Percentiles rank a stretch among this genome's conserved stretches.
phyloP scores from a whole-genome alignment of 2,329 filamentous ascomycete genomes.

The Neofusicoccum ribis region DNA sequence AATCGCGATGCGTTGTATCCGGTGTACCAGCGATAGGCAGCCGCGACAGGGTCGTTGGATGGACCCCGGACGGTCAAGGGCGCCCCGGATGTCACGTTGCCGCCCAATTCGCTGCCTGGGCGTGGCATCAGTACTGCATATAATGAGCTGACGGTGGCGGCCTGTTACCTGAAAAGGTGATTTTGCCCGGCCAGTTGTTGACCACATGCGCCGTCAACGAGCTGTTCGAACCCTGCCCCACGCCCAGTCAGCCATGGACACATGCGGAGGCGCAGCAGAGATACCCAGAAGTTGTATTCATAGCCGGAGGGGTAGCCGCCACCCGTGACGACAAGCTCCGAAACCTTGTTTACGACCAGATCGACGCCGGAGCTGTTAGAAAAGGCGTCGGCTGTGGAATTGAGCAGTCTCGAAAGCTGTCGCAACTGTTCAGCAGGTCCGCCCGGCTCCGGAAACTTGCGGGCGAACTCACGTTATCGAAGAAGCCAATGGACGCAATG shows the following conservation, averaged over 20 bases:
- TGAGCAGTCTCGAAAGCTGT: constrained; percentile 47
- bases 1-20: constrained; percentile 26
- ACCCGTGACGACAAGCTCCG: constrained; percentile 55
- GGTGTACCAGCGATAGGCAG: constrained; percentile 28
- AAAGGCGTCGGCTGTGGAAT: constrained; percentile 44
- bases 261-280: neutral
- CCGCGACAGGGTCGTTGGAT: constrained; percentile 25
- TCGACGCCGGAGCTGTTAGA: constrained; percentile 43
- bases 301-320: constrained; percentile 50
- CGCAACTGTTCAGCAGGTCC: neutral
- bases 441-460: neutral
- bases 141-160: neutral
- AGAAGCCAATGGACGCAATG: constrained; percentile 49
- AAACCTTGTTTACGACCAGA: constrained; percentile 48
- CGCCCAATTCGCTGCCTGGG: constrained; percentile 47
- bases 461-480: constrained; percentile 39
- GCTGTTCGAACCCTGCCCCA: constrained; percentile 36
- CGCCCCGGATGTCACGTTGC: constrained; percentile 42
- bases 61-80: constrained; percentile 32
- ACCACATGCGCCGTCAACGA: constrained; percentile 46
- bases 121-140: constrained; percentile 19
- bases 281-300: constrained; percentile 51
- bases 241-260: neutral
- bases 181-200: constrained; percentile 44
- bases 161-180: constrained; percentile 35